phyloP scores from a whole-genome alignment of 805 yeast genomes.

The Candida berthetii region DNA sequence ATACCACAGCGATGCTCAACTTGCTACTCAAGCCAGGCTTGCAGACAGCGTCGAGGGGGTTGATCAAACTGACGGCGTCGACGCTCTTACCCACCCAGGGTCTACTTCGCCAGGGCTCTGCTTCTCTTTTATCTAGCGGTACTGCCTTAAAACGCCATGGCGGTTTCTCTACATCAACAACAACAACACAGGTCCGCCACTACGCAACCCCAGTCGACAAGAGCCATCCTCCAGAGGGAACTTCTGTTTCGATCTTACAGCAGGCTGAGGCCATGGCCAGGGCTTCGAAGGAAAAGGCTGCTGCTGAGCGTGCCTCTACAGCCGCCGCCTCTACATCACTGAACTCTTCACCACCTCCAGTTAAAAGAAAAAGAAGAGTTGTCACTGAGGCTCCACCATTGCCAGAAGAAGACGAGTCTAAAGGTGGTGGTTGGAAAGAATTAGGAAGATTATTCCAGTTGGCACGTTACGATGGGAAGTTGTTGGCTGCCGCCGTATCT shows the following conservation, averaged over 20 bases:
- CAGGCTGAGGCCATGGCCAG: neutral
- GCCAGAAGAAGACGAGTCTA: neutral
- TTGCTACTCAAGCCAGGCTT: too few species aligned
- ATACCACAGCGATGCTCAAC: too few species aligned
- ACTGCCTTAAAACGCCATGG: too few species aligned
- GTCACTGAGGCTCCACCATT: neutral
- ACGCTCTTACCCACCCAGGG: too few species aligned
- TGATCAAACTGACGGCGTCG: too few species aligned
- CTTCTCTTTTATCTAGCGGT: too few species aligned
- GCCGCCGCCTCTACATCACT: neutral
- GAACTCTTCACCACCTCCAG: neutral
- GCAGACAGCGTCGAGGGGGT: too few species aligned
- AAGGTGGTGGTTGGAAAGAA: slow-evolving; percentile 9
- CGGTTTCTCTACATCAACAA: too few species aligned
- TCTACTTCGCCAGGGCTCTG: too few species aligned
- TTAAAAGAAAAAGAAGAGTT: neutral
- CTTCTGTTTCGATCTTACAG: neutral
- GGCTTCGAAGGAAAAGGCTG: neutral
- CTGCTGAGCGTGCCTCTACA: neutral
- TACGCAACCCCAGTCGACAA: too few species aligned
- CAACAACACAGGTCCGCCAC: too few species aligned
- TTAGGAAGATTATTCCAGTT: slow-evolving; percentile 33
- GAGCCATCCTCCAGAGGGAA: neutral
- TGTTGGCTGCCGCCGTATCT: slow-evolving; percentile 35
- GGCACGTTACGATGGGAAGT: slow-evolving; percentile 38